Percentiles rank a stretch among this genome's conserved stretches.
phyloP scores from a whole-genome alignment of 78 protist genomes.

The Capsaspora owczarzaki region DNA sequence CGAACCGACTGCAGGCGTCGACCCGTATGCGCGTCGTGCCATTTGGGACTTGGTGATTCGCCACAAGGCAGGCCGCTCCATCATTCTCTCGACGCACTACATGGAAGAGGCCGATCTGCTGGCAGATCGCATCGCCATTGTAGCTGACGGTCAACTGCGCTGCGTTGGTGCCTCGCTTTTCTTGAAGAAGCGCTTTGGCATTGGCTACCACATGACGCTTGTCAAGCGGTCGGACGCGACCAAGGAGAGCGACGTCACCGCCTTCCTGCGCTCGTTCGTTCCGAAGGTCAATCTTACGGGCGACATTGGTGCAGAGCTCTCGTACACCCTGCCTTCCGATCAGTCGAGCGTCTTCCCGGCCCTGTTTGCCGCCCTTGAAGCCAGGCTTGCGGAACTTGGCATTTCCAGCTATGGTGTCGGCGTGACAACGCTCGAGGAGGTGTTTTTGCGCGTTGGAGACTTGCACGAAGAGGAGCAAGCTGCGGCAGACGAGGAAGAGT shows the following conservation, averaged over 20 bases:
- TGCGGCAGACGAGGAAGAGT: neutral
- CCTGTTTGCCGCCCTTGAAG: neutral
- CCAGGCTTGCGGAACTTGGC: neutral
- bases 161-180: conserved; percentile 21
- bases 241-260: neutral
- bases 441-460: neutral
- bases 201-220: conserved; percentile 28
- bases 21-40: conserved; percentile 27
- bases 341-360: neutral
- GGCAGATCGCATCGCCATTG: conserved; percentile 19
- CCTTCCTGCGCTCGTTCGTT: neutral
- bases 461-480: neutral
- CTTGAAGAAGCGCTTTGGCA: conserved; percentile 26
- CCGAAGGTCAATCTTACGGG: neutral
- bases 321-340: neutral
- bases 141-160: conserved; percentile 6
- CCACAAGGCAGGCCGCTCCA: conserved; percentile 37
- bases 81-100: conserved; percentile 46
- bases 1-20: conserved; percentile 28
- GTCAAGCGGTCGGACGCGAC: neutral
- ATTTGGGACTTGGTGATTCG: conserved; percentile 57
- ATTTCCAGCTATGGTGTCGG: neutral
- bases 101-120: conserved; percentile 33
- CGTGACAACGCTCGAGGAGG: conserved; percentile 11
- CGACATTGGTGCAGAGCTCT: neutral